Percentiles rank a stretch among this genome's conserved stretches.
These are phyloP conservation scores for Aspergillus ostianus DNA, from an alignment of 495 filamentous ascomycete species.

Conservation along the genomic window DNA sequence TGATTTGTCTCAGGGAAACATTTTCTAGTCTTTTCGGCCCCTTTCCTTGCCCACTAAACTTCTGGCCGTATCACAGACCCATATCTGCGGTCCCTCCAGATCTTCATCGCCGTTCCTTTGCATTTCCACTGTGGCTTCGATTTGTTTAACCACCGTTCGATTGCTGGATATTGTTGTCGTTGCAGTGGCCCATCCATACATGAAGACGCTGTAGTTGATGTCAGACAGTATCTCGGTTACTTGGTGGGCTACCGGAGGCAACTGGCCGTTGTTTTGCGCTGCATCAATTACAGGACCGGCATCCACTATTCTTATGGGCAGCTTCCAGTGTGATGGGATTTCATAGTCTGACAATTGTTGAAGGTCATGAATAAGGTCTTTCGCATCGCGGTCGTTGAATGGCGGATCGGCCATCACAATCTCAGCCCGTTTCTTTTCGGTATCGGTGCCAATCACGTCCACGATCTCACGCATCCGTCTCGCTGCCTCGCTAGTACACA, in stretches of 20 bases:
- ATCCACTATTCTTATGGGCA: conserved; percentile 53
- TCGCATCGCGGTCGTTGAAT: conserved; percentile 23
- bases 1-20: background rate
- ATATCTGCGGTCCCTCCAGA: conserved; percentile 54
- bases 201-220: conserved; percentile 66
- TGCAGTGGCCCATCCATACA: conserved; percentile 62
- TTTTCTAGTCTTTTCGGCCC: conserved; percentile 32
- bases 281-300: conserved; percentile 30
- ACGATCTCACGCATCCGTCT: conserved; percentile 66
- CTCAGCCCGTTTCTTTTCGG: conserved; percentile 55
- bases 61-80: conserved; percentile 62
- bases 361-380: conserved; percentile 39
- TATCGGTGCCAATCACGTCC: conserved; percentile 60
- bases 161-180: conserved; percentile 68
- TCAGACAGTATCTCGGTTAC: conserved; percentile 50
- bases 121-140: conserved; percentile 52
- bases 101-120: conserved; percentile 37
- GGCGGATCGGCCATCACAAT: conserved; percentile 49
- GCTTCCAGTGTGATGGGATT: conserved; percentile 45
- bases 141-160: conserved; percentile 59
- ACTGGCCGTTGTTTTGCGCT: conserved; percentile 24
- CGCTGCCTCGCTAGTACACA: conserved; percentile 63
- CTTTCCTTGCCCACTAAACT: conserved; percentile 67
- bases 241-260: conserved; percentile 39
- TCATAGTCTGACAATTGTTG: conserved; percentile 49